These are phyloP conservation scores for Staphylotrichum tortipilum DNA, from an alignment of 495 filamentous ascomycete genomes.

Conservation along the genomic window DNA sequence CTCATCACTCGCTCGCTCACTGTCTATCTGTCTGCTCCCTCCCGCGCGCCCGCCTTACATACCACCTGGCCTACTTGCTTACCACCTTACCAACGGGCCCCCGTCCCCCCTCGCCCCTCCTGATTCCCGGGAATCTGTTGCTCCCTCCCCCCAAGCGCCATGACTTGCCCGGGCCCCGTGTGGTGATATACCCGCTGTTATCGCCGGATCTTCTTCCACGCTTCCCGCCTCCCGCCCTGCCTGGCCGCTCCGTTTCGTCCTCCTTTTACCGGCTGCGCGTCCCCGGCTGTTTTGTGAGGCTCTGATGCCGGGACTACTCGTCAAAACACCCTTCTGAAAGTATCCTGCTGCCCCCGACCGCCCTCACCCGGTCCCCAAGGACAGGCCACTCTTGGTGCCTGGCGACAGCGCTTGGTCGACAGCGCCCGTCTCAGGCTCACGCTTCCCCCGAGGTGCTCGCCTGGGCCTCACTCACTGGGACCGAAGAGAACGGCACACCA, in stretches of 20 bases:
- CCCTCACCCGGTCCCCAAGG: background rate
- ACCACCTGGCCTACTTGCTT: no score
- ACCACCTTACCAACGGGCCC: background rate
- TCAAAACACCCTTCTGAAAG: conserved; percentile 3
- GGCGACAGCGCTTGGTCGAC: background rate
- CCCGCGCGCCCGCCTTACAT: no score
- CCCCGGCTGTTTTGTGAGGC: conserved; percentile 18
- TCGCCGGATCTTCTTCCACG: conserved; percentile 14
- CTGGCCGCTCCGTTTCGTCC: conserved; percentile 14
- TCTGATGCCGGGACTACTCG: conserved; percentile 9
- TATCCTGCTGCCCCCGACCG: background rate
- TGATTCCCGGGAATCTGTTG: conserved; percentile 9
- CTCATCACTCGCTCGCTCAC: no score
- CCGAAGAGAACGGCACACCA: background rate
- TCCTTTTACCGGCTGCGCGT: conserved; percentile 10
- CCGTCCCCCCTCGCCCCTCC: conserved; percentile 1
- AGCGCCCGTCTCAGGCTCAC: background rate
- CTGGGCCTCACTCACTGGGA: background rate
- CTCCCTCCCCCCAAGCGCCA: conserved; percentile 8
- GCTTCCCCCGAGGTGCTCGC: background rate
- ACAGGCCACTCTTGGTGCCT: background rate
- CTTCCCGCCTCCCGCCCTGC: conserved; percentile 1
- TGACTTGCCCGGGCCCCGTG: conserved; percentile 8
- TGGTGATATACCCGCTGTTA: conserved; percentile 15
- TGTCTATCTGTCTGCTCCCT: no score